Evolutionary conservation across 257 asterid genomes (phyloP).

Genomic region (Nicotiana knightiana): DNA sequence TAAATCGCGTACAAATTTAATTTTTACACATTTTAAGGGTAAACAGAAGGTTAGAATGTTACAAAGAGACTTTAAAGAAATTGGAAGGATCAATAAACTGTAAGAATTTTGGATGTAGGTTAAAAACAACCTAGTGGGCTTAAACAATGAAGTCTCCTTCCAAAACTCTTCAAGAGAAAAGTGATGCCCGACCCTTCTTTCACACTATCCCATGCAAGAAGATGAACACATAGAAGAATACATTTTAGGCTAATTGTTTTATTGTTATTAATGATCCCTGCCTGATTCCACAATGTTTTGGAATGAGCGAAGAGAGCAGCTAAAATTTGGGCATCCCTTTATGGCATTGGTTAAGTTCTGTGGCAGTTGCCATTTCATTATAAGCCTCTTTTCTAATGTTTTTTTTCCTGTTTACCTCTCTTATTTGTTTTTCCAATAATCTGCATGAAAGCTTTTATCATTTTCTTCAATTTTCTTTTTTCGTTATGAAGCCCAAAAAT

Average conservation of each 20-base stretch:
- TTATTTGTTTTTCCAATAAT: not conserved
- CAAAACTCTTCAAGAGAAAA: not conserved
- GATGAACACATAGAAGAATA: not conserved
- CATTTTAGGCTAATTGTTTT: not conserved
- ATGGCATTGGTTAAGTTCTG: not conserved
- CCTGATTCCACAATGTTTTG: not conserved
- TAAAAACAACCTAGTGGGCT: not conserved
- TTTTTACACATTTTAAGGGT: no score
- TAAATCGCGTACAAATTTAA: no score
- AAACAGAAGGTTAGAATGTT: no score
- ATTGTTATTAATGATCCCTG: not conserved
- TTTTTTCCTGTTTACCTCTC: not conserved
- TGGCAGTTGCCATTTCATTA: not conserved
- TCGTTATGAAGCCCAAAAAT: not conserved
- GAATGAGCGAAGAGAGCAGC: not conserved
- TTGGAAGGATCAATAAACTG: no score
- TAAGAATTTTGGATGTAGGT: not conserved
- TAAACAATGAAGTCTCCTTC: not conserved
- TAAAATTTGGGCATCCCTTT: not conserved
- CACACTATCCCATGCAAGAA: not conserved
- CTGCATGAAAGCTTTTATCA: not conserved
- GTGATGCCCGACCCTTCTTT: not conserved
- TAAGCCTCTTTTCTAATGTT: not conserved
- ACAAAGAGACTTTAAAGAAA: no score
- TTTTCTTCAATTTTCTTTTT: not conserved